Percentiles rank a stretch among this genome's conserved stretches.
These are phyloP conservation scores for Globisporangium nunn DNA, from an alignment of 352 stramenopile species.

Conservation along the genomic window DNA sequence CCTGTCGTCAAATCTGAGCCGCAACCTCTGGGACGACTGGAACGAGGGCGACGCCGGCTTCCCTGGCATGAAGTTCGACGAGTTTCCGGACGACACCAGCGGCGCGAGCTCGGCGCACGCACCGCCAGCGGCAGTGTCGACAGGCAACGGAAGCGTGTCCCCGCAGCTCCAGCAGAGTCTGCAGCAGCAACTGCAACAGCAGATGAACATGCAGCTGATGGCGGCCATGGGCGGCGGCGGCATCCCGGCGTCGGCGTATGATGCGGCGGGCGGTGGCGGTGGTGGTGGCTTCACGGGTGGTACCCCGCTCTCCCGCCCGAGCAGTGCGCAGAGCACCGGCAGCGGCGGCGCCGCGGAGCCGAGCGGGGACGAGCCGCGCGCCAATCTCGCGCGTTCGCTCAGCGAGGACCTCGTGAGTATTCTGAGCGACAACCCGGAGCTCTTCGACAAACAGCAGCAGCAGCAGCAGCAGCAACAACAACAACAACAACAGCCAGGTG, in stretches of 20 bases:
- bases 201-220: constrained; percentile 12
- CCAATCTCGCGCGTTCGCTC: constrained; percentile 43
- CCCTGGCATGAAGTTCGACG: constrained; percentile 54
- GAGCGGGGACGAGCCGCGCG: constrained; percentile 19
- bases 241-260: constrained; percentile 14
- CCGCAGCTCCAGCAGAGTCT: constrained; percentile 11
- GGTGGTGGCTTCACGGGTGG: too few species aligned
- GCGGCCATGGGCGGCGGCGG: neutral
- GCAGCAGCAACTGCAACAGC: constrained; percentile 10
- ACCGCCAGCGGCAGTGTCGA: constrained; percentile 11
- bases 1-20: constrained; percentile 71
- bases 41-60: constrained; percentile 72
- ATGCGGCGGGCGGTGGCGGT: constrained; percentile 3
- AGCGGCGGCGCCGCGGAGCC: constrained; percentile 8
- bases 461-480: constrained; percentile 13
- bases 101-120: constrained; percentile 7
- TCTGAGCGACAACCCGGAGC: constrained; percentile 47
- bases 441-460: constrained; percentile 24
- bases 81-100: constrained; percentile 43
- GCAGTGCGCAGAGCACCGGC: constrained; percentile 13
- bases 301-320: constrained; percentile 1
- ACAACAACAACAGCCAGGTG: too few species aligned
- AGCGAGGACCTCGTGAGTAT: constrained; percentile 79
- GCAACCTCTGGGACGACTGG: constrained; percentile 87
- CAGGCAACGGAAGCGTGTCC: neutral